Conservation (phyloP, 257 asterid genomes). For the Osmanthus fragrans region DNA sequence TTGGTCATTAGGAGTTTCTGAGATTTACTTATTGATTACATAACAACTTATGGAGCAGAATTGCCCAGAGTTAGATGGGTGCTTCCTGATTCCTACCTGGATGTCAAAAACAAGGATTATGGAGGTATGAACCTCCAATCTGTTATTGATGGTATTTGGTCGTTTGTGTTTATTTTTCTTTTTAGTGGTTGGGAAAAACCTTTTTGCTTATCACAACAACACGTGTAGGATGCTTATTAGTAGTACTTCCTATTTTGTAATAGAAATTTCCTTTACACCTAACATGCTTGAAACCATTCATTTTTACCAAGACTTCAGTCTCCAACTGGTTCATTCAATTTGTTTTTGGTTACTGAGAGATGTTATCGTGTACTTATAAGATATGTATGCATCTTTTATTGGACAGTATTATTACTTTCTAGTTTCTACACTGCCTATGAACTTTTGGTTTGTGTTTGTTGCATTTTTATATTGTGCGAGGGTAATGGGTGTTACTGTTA, state of each 20-base stretch:
- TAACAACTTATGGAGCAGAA: constrained; percentile 45
- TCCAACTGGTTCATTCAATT: constrained; percentile 48
- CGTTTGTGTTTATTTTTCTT: constrained; percentile 28
- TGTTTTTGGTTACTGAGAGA: constrained; percentile 50
- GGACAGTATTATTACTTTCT: background rate
- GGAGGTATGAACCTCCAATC: constrained; percentile 63
- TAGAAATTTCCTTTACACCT: background rate
- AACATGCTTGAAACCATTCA: background rate
- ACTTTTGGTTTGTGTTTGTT: background rate
- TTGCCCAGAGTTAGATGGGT: constrained; percentile 85
- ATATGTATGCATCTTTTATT: background rate
- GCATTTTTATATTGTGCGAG: background rate
- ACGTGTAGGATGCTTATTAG: constrained; percentile 15
- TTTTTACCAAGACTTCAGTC: constrained; percentile 11
- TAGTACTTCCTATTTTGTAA: background rate
- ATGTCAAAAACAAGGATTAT: constrained; percentile 84
- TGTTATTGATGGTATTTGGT: background rate
- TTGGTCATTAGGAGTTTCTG: background rate
- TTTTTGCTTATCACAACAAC: background rate
- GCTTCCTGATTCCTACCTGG: constrained; percentile 96
- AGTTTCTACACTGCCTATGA: background rate
- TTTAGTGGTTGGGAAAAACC: background rate
- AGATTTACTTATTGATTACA: constrained; percentile 1
- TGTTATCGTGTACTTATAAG: constrained; percentile 81
- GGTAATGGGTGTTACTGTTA: background rate